phyloP scores from a whole-genome alignment of 1,139 yeast genomes.

The Pichia sp. region DNA sequence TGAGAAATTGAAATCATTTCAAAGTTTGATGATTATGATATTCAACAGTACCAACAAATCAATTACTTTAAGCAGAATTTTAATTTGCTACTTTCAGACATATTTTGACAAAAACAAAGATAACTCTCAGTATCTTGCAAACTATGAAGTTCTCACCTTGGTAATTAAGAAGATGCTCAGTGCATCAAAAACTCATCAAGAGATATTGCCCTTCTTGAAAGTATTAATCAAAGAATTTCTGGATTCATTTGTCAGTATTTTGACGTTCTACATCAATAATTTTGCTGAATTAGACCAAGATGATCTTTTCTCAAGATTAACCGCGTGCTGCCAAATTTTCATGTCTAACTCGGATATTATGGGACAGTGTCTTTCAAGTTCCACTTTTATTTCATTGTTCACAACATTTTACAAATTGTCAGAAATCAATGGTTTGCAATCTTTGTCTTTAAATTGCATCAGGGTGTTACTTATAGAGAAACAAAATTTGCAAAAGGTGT shows the following conservation, averaged over 20 bases:
- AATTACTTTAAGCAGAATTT: constrained; percentile 2
- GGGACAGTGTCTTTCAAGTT: constrained; percentile 7
- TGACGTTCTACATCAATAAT: constrained; percentile 13
- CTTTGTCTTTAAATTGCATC: constrained; percentile 17
- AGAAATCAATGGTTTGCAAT: neutral
- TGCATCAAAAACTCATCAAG: constrained; percentile 6
- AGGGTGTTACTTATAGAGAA: constrained; percentile 16
- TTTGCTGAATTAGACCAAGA: constrained; percentile 2
- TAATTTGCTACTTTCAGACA: constrained; percentile 9
- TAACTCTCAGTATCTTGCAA: neutral
- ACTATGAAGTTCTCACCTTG: constrained; percentile 14
- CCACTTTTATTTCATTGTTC: constrained; percentile 1
- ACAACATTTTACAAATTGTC: constrained; percentile 4
- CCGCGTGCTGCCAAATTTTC: constrained; percentile 21
- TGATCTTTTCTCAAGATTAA: neutral
- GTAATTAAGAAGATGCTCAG: constrained; percentile 14
- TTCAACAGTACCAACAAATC: constrained; percentile 6
- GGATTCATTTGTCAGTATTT: constrained; percentile 16
- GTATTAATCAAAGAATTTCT: constrained; percentile 8
- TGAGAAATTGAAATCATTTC: constrained; percentile 28
- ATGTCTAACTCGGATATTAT: constrained; percentile 22
- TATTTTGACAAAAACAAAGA: neutral
- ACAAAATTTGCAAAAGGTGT: neutral
- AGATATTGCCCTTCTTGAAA: constrained; percentile 2
- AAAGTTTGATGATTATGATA: constrained; percentile 14